Base-by-base conservation (phyloP, 2,329 filamentous ascomycete genomes). In the Penicillium sp. region DNA sequence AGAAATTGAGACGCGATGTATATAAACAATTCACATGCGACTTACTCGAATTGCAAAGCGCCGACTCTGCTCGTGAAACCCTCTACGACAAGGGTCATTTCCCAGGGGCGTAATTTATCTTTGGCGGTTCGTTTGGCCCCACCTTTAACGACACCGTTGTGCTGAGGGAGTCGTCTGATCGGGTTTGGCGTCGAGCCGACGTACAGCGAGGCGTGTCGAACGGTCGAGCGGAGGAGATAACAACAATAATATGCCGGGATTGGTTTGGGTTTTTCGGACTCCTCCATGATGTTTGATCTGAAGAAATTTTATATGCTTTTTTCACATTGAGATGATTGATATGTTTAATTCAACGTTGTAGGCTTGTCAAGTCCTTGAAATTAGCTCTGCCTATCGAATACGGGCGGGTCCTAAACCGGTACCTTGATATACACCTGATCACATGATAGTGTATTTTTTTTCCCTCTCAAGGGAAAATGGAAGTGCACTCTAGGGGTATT, bases 151-250 rank as follows among this genome's bases (percentile, higher is more conserved):
- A 86, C 78, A 51, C 94, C 94, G 82, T 99, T 99, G 76, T 99
- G 94, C 73, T 97, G 94, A 60, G 86, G 87, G 25, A 97, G 81
- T 15, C 94, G 89, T 58, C 93, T 84, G 1, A 87, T 86, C 41
- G 94, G 93, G 69, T 97, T 87, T 0, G 92, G 92, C 1, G 94
- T 97, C 43, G 91, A 96, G 52, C 94, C 94, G 53, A 97, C 88
- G 74, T 99, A 99, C 29, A 93, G 81, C 45, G 73, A 78, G 29
- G 83, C 81, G 69, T 86, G 86, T 45, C 85, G 83, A 10, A 92
- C 82, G 0, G 87, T 92, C 0, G 93, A 97, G 21, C 92, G 88
- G 36, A 97, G 84, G 16, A 97, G 84, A 72, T 99, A 97, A 71
- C 94, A 95, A 65, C 90, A 91, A 71, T 97, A 97, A 63, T 97